A percentile compares a stretch with the other conserved stretches of the same genome.
These are phyloP conservation scores for Irpex sp. DNA, from an alignment of 1,284 basidiomycete genomes.

Conservation along the genomic window DNA sequence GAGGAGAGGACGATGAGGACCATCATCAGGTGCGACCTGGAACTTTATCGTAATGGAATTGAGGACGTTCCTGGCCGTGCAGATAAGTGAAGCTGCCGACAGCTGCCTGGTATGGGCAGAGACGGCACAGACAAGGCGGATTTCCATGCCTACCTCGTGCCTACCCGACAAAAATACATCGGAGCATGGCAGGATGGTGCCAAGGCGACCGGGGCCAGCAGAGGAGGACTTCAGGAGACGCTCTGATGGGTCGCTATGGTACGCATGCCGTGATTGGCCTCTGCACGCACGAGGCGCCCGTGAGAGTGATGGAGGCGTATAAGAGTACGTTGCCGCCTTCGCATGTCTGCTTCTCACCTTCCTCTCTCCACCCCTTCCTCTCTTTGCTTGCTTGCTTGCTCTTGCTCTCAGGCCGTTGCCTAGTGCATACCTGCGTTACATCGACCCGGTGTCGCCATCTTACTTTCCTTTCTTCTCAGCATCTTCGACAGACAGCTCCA, in stretches of 20 bases:
- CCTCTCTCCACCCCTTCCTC: slow-evolving; percentile 14
- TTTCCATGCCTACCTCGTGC: neutral
- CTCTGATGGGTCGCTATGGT: neutral
- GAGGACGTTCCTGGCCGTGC: neutral
- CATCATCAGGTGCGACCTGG: neutral
- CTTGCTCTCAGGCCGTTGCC: slow-evolving; percentile 27
- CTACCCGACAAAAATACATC: neutral
- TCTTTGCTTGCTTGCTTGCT: slow-evolving; percentile 19
- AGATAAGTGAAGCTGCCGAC: no score
- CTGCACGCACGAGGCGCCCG: neutral
- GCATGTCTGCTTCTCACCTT: slow-evolving; percentile 11
- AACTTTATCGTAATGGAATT: neutral
- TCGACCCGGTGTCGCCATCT: slow-evolving; percentile 33
- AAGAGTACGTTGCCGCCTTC: slow-evolving; percentile 1
- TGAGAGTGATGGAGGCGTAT: slow-evolving; percentile 1
- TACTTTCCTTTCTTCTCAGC: slow-evolving; percentile 14
- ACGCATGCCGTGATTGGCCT: neutral
- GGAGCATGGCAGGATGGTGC: neutral
- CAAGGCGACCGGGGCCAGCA: neutral
- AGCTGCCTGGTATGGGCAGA: neutral
- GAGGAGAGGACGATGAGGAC: neutral
- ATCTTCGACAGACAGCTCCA: slow-evolving; percentile 7
- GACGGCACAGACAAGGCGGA: neutral
- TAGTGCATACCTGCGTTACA: slow-evolving; percentile 23
- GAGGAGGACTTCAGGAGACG: neutral